phyloP scores from a whole-genome alignment of 805 yeast species.

The Suhomyces prunicola region DNA sequence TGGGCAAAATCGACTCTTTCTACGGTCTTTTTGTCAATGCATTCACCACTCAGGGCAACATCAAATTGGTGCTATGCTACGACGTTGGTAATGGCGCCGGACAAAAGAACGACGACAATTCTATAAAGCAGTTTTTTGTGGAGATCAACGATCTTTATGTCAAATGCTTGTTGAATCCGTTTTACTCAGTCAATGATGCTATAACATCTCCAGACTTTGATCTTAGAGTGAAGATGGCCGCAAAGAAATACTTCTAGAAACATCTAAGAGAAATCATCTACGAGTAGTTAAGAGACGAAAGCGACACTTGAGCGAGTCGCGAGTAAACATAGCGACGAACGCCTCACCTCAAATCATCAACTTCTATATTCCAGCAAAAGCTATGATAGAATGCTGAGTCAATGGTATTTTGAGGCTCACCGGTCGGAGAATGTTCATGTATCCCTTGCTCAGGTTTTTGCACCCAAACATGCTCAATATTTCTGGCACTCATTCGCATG shows the following conservation, averaged over 20 bases:
- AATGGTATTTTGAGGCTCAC: too few relatives aligned
- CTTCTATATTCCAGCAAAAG: too few relatives aligned
- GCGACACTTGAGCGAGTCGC: too few relatives aligned
- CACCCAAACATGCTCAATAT: too few relatives aligned
- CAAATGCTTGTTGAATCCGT: constrained; percentile 81
- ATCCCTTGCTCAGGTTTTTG: too few relatives aligned
- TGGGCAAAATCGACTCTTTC: constrained; percentile 80
- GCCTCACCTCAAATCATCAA: too few relatives aligned
- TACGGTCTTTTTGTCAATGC: constrained; percentile 82
- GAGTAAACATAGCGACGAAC: too few relatives aligned
- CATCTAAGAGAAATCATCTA: too few relatives aligned
- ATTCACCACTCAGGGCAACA: constrained; percentile 82
- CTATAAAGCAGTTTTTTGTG: constrained; percentile 75
- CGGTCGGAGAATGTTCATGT: too few relatives aligned
- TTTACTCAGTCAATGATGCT: constrained; percentile 72
- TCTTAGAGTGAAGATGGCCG: constrained; percentile 62
- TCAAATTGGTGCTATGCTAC: constrained; percentile 65
- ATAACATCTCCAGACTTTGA: constrained; percentile 76
- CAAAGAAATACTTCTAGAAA: constrained; percentile 61
- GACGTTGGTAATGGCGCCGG: constrained; percentile 19
- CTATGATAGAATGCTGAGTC: too few relatives aligned
- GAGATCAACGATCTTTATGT: constrained; percentile 88
- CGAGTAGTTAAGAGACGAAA: not conserved
- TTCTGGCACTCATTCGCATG: too few relatives aligned
- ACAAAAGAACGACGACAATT: constrained; percentile 51